Evolutionary conservation across 352 stramenopile genomes (phyloP), one percentile per base, ranked within the genome.

Genomic region (Pythium grandisporangium): DNA sequence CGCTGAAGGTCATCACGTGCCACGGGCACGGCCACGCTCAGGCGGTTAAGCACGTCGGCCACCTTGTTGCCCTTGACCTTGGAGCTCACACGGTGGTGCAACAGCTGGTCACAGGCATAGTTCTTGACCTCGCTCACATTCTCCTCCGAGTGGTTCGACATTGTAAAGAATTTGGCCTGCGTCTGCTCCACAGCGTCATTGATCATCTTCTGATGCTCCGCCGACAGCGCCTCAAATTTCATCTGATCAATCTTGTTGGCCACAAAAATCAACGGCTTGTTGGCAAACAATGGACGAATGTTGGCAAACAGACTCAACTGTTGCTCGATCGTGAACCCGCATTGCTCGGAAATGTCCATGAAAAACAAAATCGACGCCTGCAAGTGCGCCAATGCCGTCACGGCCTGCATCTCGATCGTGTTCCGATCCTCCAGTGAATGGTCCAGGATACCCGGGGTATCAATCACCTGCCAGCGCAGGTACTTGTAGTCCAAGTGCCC

Each of bases 341-440:
- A 99, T 65, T 99, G 94, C 68, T 99, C 96, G 6, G 91, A 98
- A 51, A 99, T 97, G 75, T 99, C 97, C 58, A 99, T 90, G 70
- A 99, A 99, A 72, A 98, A 99, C 40, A 99, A 71, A 16, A 99
- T 95, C 44, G 94, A 97, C 56, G 95, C 98, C 55, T 98, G 96
- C 60, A 99, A 84, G 66, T 99, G 97, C 5, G 97, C 97, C 10
- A 99, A 73, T 27, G 97, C 97, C 44, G 97, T 99, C 45, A 99
- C 97, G 35, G 96, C 95, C 75, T 99, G 97, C 97, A 99, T 99
- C 55, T 99, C 97, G 71, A 99, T 99, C 27, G 96, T 99, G 76
- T 99, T 99, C 27, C 96, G 80, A 60, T 99, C 88, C 61, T 99
- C 97, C 7, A 99, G 77, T n/a, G 96, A 63, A 66, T 99, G 95